Conservation (phyloP, 208 protist species). For the Tetramitus jugosus region DNA sequence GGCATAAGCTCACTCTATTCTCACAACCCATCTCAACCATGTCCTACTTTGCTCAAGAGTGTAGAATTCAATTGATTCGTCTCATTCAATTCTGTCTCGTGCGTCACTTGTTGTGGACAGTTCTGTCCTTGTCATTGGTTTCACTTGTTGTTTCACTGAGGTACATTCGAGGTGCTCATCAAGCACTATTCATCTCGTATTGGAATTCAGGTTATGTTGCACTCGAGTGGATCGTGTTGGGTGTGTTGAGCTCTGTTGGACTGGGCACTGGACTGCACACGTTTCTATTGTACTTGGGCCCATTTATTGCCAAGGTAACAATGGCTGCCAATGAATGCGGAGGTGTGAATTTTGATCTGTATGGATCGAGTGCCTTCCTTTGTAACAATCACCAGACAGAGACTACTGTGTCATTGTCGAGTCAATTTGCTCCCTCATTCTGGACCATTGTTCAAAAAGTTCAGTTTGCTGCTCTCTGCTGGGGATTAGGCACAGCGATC, state of each 20-base stretch:
- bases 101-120: too few species aligned
- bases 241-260: constrained; percentile 76
- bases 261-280: constrained; percentile 86
- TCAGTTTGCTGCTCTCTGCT: not conserved
- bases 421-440: too few species aligned
- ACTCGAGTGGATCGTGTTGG: constrained; percentile 69
- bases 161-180: too few species aligned
- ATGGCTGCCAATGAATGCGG: constrained; percentile 66
- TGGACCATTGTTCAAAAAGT: not conserved
- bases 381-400: not conserved
- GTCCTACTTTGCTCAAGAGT: too few species aligned
- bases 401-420: not conserved
- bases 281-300: constrained; percentile 84
- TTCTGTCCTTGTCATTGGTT: too few species aligned
- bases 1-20: too few species aligned
- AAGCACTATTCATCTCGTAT: too few species aligned
- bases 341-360: constrained; percentile 53
- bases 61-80: too few species aligned
- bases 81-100: too few species aligned
- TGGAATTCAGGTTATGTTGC: too few species aligned
- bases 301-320: constrained; percentile 80
- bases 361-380: not conserved
- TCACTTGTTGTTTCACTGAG: too few species aligned
- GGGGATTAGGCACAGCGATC: constrained; percentile 69
- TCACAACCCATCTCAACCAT: too few species aligned